These are phyloP conservation scores for Kodamaea kaohsiungensis DNA, from an alignment of 805 yeast species.

Conservation along the genomic window DNA sequence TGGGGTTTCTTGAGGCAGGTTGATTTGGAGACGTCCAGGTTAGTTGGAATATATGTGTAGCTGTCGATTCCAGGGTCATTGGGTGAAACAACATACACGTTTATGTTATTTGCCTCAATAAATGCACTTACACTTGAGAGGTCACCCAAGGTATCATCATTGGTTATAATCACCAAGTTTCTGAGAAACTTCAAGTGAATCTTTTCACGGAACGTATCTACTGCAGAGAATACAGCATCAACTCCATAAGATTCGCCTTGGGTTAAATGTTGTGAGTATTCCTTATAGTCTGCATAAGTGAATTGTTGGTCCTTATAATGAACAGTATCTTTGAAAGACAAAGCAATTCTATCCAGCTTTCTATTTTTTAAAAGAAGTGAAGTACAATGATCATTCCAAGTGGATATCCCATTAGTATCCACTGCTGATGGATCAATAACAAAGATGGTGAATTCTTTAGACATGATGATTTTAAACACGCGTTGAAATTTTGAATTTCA, in stretches of 20 bases:
- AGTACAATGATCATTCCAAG: conserved; percentile 18
- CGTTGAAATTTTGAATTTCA: neutral
- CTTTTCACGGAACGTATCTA: conserved; percentile 20
- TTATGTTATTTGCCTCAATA: neutral
- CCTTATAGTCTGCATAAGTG: conserved; percentile 17
- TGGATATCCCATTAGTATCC: neutral
- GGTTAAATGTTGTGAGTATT: conserved; percentile 11
- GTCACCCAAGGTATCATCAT: neutral
- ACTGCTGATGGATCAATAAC: conserved; percentile 17
- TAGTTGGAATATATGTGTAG: neutral
- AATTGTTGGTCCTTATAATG: conserved; percentile 16
- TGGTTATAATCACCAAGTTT: conserved; percentile 19
- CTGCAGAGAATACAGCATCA: conserved; percentile 7
- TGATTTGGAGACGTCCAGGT: conserved; percentile 3
- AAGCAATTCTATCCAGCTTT: conserved; percentile 21
- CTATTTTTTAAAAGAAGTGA: conserved; percentile 21
- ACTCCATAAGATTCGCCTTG: neutral
- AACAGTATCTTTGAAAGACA: conserved; percentile 7
- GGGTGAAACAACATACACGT: conserved; percentile 5
- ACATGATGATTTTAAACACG: conserved; percentile 1
- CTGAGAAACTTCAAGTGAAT: conserved; percentile 20
- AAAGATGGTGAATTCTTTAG: conserved; percentile 23
- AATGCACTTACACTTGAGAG: neutral
- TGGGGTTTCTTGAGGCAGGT: conserved; percentile 8
- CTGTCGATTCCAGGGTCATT: conserved; percentile 15